A percentile compares a stretch with the other conserved stretches of the same genome.
phyloP scores from a whole-genome alignment of 2,329 filamentous ascomycete genomes.

The Fusarium anguioides region DNA sequence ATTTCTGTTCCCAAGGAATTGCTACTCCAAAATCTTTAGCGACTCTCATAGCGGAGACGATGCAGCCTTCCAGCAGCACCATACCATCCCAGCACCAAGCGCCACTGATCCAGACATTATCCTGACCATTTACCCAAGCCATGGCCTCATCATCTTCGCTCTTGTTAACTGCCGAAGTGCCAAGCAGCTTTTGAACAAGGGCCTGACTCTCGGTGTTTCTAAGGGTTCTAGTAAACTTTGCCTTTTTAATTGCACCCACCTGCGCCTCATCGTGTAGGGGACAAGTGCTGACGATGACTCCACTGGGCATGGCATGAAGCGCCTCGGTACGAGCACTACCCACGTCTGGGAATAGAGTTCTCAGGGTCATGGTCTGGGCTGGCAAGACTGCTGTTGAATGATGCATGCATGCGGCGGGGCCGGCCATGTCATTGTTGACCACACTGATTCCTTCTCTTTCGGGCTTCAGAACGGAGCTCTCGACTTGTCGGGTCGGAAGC shows the following conservation, averaged over 20 bases:
- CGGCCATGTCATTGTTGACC: constrained; percentile 14
- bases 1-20: constrained; percentile 50
- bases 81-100: constrained; percentile 75
- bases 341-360: constrained; percentile 48
- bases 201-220: constrained; percentile 60
- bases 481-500: constrained; percentile 62
- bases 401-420: constrained; percentile 43
- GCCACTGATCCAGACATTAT: constrained; percentile 65
- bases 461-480: constrained; percentile 57
- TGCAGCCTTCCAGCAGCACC: constrained; percentile 70
- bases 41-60: constrained; percentile 67
- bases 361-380: constrained; percentile 51
- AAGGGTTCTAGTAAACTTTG: constrained; percentile 64
- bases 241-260: constrained; percentile 55
- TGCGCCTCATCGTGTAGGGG: constrained; percentile 55
- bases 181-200: constrained; percentile 60
- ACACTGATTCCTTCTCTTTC: not conserved
- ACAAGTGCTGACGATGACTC: constrained; percentile 64
- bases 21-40: constrained; percentile 63
- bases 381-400: constrained; percentile 39
- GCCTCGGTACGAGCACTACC: constrained; percentile 58
- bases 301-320: constrained; percentile 62
- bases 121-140: constrained; percentile 64
- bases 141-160: constrained; percentile 37
- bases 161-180: constrained; percentile 21